Percentiles rank a stretch among this genome's conserved stretches.
phyloP scores from a whole-genome alignment of 805 yeast species.

The Monosporozyma solicola region DNA sequence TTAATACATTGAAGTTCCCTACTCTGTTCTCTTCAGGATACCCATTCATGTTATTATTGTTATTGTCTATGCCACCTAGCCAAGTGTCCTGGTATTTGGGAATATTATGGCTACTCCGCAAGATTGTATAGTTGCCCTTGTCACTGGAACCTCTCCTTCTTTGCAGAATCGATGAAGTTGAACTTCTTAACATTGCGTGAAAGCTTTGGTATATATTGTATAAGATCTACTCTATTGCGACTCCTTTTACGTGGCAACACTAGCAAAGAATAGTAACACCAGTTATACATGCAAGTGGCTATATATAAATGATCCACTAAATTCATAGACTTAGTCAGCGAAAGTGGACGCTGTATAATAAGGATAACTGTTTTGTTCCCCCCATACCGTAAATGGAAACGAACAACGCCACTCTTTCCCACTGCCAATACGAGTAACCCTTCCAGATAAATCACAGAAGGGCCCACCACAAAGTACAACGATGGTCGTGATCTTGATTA shows the following conservation, averaged over 20 bases:
- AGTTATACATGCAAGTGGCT: background rate
- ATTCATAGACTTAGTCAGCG: background rate
- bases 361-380: background rate
- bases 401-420: background rate
- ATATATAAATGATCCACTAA: background rate
- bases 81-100: constrained; percentile 5
- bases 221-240: too few species aligned
- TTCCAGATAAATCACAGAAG: too few species aligned
- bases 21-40: constrained; percentile 2
- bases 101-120: constrained; percentile 7
- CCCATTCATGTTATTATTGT: background rate
- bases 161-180: constrained; percentile 3
- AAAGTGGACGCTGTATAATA: too few species aligned
- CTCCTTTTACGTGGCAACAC: too few species aligned
- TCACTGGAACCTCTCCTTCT: background rate
- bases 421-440: too few species aligned
- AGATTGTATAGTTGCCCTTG: constrained; percentile 1
- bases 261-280: too few species aligned
- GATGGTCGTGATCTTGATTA: too few species aligned
- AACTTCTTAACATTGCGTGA: constrained; percentile 6
- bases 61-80: background rate
- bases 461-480: too few species aligned
- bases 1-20: constrained; percentile 8
- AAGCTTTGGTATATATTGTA: background rate
- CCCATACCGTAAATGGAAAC: background rate